Base-by-base conservation (phyloP, 2,329 filamentous ascomycete genomes). In the Fusarium incarnatum region DNA sequence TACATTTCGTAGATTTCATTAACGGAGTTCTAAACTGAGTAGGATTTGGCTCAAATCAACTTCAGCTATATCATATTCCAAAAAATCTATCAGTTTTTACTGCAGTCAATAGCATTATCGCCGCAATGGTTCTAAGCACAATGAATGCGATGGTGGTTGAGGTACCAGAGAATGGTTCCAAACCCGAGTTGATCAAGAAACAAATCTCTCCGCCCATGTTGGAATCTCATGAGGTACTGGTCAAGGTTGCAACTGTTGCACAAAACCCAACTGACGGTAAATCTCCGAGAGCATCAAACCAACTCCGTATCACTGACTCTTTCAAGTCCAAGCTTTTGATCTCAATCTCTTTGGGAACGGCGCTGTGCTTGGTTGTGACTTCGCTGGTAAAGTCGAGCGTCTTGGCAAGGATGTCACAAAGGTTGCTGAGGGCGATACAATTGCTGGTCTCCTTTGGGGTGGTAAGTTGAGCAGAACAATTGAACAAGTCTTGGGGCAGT, bases 311-410 rank as follows among this genome's bases (percentile, higher is more conserved):
- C 23, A 16, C 30, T 67, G 28, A 72, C 23, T 6, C 2, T 45
- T 32, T 10, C 4, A 8, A 79, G 80, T 80, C 6, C 73, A 77
- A 70, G 71, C 74, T 5, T 77, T 82, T 44, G 79, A 81, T 52
- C 8, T 44, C 4, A 79, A 81, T 40, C 75, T 75, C 3, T 83
- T 83, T 41, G 80, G 79, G 6, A 76, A 81, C 10, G 80, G 76
- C 5, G 70, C 77, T 16, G 76, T 82, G 22, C 70, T 81, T 3
- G 81, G 81, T 25, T 77, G 73, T 8, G 81, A 83, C 52, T 82
- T 82, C 61, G 72, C 74, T 6, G 81, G 81, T 8, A 73, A 55
- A 6, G 80, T 82, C 5, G 76, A 78, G 25, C 59, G 70, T 27
- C 47, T 80, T 0, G 83, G 80, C 1, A 23, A 65, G 20, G 30